phyloP scores from a whole-genome alignment of 169 alveolate species.

The Theileria luwenshuni region DNA sequence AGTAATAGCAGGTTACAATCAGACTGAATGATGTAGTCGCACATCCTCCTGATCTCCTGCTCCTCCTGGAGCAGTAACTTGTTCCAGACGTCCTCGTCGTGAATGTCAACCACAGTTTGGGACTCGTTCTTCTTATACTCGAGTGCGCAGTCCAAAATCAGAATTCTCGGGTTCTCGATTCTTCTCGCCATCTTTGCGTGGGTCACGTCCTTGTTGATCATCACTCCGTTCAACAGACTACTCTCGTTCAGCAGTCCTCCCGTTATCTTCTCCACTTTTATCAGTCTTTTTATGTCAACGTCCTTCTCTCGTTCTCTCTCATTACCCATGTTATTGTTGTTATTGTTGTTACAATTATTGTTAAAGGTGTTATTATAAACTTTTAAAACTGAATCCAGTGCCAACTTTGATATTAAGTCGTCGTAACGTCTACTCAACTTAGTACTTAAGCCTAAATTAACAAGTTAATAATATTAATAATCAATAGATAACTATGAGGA shows the following conservation, averaged over 20 bases:
- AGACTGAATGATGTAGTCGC: conserved; percentile 93
- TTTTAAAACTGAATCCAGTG: conserved; percentile 91
- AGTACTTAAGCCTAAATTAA: conserved; percentile 82
- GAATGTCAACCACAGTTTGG: conserved; percentile 95
- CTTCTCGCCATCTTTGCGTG: conserved; percentile 97
- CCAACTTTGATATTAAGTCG: conserved; percentile 89
- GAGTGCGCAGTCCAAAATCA: conserved; percentile 96
- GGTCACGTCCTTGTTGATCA: conserved; percentile 96
- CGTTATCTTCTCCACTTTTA: conserved; percentile 98
- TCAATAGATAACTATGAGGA: conserved; percentile 93
- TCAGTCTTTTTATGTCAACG: conserved; percentile 94
- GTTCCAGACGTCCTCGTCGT: conserved; percentile 95
- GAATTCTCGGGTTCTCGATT: conserved; percentile 94
- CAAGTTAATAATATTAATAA: background rate
- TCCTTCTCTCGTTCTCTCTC: conserved; percentile 83
- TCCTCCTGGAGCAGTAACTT: conserved; percentile 93
- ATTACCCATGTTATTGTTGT: conserved; percentile 87
- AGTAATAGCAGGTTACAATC: conserved; percentile 97
- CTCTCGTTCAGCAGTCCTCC: conserved; percentile 98
- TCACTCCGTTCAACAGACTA: conserved; percentile 94
- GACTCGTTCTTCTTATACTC: conserved; percentile 99
- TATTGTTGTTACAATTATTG: conserved; percentile 1
- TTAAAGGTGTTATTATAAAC: conserved; percentile 60
- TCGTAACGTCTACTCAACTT: conserved; percentile 95
- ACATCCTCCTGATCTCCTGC: conserved; percentile 93